Percentiles rank a stretch among this genome's conserved stretches.
Evolutionary conservation across 306 rosid species (phyloP).

Genomic region (Hippophae tibetana): DNA sequence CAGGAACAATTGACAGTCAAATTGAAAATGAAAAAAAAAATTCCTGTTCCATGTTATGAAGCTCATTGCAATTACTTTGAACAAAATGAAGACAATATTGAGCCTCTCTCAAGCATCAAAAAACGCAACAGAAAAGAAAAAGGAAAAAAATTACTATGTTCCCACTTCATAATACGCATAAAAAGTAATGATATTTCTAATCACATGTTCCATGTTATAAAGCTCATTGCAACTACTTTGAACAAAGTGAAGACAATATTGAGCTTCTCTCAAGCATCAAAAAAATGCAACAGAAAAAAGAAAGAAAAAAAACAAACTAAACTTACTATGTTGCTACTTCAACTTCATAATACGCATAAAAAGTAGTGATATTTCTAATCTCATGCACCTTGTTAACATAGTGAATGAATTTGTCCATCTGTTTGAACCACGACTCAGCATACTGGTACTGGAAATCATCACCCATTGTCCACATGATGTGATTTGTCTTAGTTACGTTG

Average conservation of each 20-base stretch:
- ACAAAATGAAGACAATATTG: too few species aligned
- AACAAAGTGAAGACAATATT: too few species aligned
- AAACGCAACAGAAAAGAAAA: not conserved
- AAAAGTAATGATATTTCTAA: conserved; percentile 6
- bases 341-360: not conserved
- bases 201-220: not conserved
- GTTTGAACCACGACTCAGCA: conserved; percentile 89
- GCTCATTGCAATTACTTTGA: too few species aligned
- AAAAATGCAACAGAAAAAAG: not conserved
- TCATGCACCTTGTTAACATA: conserved; percentile 62
- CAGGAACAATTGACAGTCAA: not conserved
- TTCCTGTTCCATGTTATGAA: too few species aligned
- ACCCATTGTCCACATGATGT: conserved; percentile 98
- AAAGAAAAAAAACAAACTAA: not conserved
- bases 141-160: not conserved
- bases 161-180: not conserved
- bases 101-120: too few species aligned
- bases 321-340: not conserved
- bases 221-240: too few species aligned
- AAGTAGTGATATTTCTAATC: conserved; percentile 5
- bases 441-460: conserved; percentile 86
- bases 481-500: conserved; percentile 75
- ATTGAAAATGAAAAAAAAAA: too few species aligned
- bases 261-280: not conserved
- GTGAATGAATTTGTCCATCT: conserved; percentile 86